phyloP scores from a whole-genome alignment of 352 stramenopile species.

The Phytophthora idaei region DNA sequence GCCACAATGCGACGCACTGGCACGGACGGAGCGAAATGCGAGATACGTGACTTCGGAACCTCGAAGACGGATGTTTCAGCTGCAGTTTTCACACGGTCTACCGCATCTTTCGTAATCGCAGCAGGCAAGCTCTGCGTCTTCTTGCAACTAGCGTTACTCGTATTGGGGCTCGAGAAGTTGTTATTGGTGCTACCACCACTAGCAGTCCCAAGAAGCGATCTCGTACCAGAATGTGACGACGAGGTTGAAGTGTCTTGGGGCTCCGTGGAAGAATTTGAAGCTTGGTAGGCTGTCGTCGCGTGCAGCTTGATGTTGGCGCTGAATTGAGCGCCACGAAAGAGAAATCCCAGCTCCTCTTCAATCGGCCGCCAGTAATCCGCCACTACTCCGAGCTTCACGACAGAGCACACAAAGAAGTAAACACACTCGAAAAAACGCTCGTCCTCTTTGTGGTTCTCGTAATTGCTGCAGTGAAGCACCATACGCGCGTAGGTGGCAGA shows the following conservation, averaged over 20 bases:
- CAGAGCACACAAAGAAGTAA: conserved; percentile 79
- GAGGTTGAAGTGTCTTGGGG: conserved; percentile 12
- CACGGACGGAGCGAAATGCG: conserved; percentile 67
- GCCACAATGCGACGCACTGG: conserved; percentile 68
- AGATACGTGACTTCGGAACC: conserved; percentile 56
- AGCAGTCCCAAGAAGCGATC: conserved; percentile 16
- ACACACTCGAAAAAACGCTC: conserved; percentile 82
- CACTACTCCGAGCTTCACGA: conserved; percentile 69
- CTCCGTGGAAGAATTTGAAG: conserved; percentile 18
- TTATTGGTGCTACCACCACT: conserved; percentile 31
- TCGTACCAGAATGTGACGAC: conserved; percentile 15
- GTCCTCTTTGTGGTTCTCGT: conserved; percentile 85
- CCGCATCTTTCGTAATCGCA: conserved; percentile 26
- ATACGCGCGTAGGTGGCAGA: conserved; percentile 66
- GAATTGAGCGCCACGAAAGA: conserved; percentile 81
- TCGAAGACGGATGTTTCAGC: conserved; percentile 34
- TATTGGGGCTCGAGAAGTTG: conserved; percentile 7
- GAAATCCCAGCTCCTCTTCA: conserved; percentile 74
- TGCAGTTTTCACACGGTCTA: conserved; percentile 10
- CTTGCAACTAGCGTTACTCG: conserved; percentile 17
- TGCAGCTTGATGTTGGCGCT: conserved; percentile 63
- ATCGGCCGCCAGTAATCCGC: conserved; percentile 60
- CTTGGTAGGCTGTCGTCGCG: conserved; percentile 29
- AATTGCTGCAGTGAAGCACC: conserved; percentile 85
- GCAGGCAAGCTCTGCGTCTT: conserved; percentile 59